phyloP scores from a whole-genome alignment of 2,329 filamentous ascomycete species.

The Neonectria hederae region DNA sequence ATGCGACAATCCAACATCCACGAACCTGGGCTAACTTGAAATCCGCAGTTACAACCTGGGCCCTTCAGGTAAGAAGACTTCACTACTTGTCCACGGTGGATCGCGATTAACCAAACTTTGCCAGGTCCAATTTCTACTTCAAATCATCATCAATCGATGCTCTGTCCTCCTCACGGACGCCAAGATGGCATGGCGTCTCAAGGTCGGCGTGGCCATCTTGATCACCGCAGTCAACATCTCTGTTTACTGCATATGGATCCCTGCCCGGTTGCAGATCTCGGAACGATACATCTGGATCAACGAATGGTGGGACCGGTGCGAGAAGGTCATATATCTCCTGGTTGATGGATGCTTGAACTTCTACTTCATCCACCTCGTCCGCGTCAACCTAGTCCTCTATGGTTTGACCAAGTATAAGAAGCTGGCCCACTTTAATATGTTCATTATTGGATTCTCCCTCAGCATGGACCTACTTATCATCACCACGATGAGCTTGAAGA shows the following conservation, averaged over 20 bases:
- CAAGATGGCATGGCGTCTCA: constrained; percentile 30
- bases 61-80: constrained; percentile 34
- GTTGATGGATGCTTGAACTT: constrained; percentile 38
- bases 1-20: rapidly evolving
- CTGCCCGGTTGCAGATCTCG: constrained; percentile 37
- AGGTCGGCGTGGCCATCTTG: constrained; percentile 30
- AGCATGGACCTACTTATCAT: constrained; percentile 43
- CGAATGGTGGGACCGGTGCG: constrained; percentile 41
- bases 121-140: constrained; percentile 38
- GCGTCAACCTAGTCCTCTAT: constrained; percentile 31
- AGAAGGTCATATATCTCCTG: constrained; percentile 43
- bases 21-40: constrained; percentile 1
- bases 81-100: neutral
- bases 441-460: constrained; percentile 41
- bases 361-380: constrained; percentile 41
- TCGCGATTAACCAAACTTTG: neutral
- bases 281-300: constrained; percentile 40
- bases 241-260: constrained; percentile 42
- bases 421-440: constrained; percentile 42
- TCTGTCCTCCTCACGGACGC: constrained; percentile 37
- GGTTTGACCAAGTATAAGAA: constrained; percentile 40
- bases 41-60: constrained; percentile 39
- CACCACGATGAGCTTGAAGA: constrained; percentile 42
- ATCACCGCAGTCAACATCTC: constrained; percentile 42
- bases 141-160: constrained; percentile 43